Percentiles rank a stretch among this genome's conserved stretches.
phyloP scores from a whole-genome alignment of 2,329 filamentous ascomycete genomes.

The Pseudogymnoascus sp. region DNA sequence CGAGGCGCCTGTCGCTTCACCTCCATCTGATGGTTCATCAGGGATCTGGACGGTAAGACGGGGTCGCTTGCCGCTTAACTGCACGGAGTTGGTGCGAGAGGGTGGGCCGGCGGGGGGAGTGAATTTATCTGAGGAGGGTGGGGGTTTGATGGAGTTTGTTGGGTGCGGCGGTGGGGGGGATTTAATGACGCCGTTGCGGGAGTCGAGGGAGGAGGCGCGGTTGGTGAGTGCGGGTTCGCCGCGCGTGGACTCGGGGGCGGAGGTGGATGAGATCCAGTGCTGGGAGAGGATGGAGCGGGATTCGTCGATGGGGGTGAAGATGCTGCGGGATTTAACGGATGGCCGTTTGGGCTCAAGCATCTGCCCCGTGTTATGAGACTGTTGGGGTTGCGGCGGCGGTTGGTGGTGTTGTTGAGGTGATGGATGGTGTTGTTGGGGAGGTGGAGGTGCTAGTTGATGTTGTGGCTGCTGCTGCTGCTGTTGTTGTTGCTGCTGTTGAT shows the following conservation, averaged over 20 bases:
- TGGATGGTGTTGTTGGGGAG: slow-evolving; percentile 17
- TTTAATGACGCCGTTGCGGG: slow-evolving; percentile 41
- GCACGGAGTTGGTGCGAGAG: slow-evolving; percentile 68
- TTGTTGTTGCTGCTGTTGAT: slow-evolving; percentile 39
- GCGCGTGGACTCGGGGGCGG: slow-evolving; percentile 26
- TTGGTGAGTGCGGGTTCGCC: slow-evolving; percentile 33
- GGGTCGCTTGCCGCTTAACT: slow-evolving; percentile 57
- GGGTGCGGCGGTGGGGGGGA: slow-evolving; percentile 38
- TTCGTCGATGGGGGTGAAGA: slow-evolving; percentile 96
- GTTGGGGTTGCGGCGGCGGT: slow-evolving; percentile 36
- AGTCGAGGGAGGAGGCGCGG: slow-evolving; percentile 39
- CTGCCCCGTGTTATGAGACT: slow-evolving; percentile 43
- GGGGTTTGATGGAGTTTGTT: slow-evolving; percentile 28
- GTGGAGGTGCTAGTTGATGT: slow-evolving; percentile 15
- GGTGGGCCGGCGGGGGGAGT: slow-evolving; percentile 47
- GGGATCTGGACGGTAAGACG: slow-evolving; percentile 91
- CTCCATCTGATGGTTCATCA: slow-evolving; percentile 75
- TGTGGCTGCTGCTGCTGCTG: slow-evolving; percentile 39
- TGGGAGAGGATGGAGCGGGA: slow-evolving; percentile 80
- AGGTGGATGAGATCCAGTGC: slow-evolving; percentile 62
- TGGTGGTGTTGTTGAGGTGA: slow-evolving; percentile 24
- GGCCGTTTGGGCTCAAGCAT: slow-evolving; percentile 43
- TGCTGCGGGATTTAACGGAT: slow-evolving; percentile 55
- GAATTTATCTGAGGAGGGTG: slow-evolving; percentile 49
- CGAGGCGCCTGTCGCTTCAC: slow-evolving; percentile 65